Base-by-base conservation (phyloP, 352 stramenopile species). In the Pelagophyceae sp. region DNA sequence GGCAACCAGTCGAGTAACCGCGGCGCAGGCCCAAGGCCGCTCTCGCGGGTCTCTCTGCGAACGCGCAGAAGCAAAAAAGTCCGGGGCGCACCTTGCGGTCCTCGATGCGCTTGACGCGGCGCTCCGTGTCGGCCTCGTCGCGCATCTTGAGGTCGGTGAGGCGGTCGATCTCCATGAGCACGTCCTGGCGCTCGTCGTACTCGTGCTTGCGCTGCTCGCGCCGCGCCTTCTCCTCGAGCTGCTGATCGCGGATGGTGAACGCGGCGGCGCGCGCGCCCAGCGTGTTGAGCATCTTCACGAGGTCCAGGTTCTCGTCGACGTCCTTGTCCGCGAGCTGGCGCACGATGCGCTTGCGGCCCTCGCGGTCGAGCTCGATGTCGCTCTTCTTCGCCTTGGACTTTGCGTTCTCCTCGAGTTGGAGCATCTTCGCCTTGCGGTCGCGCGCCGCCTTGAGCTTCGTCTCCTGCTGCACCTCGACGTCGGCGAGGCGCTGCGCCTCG, bases 191-290 rank as follows among this genome's bases (percentile, higher is more conserved):
- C 29, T 92, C 86, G 71, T 98, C 92, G 84, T 97, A 96, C 78
- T 95, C 85, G 37, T 90, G 83, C 35, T 94, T 88, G 33, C 80
- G 83, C 72, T 80, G 82, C 33, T 87, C 83, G 35, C 79, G 63
- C 54, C 81, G 77, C 20, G 76, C 75, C 72, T 88, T 88, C 69
- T 90, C 85, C 61, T 79, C 81, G 6, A 90, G 79, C 81, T 97
- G 93, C 80, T 96, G 85, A 81, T 98, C 93, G 37, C 93, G 91
- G 80, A 97, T 96, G 37, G 91, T 95, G 83, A 97, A 98, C 50
- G 92, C 92, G 70, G 91, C 90, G 0, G 93, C 93, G 20, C 93
- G 84, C 67, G 92, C 90, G 33, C 89, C 92, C 0, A 96, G 91
- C 31, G 91, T 96, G 78, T 93, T 94, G 76, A 98, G 89, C 33